Conservation (phyloP, 2,329 filamentous ascomycete genomes). For the Fusarium sp. region DNA sequence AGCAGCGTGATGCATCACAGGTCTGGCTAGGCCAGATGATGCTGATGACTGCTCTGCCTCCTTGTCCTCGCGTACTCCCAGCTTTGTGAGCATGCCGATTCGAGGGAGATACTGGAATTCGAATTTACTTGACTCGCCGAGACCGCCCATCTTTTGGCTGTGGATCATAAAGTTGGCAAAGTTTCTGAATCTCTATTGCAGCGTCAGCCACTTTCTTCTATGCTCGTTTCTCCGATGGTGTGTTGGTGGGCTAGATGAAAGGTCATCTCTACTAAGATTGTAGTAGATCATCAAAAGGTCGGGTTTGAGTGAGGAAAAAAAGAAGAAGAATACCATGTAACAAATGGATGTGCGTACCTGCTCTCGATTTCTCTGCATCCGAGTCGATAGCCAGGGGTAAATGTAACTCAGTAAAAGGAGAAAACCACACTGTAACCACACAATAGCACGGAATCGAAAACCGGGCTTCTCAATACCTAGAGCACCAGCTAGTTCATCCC, state of each 20-base stretch:
- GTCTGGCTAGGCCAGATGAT: slow-evolving; percentile 7
- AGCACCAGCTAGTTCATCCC: slow-evolving; percentile 66
- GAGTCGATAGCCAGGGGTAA: slow-evolving; percentile 49
- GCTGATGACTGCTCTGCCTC: not conserved
- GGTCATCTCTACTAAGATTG: not conserved
- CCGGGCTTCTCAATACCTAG: slow-evolving; percentile 67
- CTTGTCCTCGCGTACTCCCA: slow-evolving; percentile 39
- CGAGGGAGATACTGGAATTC: slow-evolving; percentile 75
- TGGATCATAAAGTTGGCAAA: slow-evolving; percentile 62
- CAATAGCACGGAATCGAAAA: slow-evolving; percentile 66
- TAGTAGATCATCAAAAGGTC: not conserved
- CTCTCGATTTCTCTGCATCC: slow-evolving; percentile 50
- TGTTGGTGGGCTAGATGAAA: not conserved
- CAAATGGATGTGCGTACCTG: slow-evolving; percentile 35
- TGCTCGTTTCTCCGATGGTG: not conserved
- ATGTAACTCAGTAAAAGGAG: slow-evolving; percentile 65
- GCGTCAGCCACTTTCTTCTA: slow-evolving; percentile 19
- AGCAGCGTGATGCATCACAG: slow-evolving; percentile 7
- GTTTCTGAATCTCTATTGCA: slow-evolving; percentile 41
- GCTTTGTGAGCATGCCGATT: slow-evolving; percentile 48
- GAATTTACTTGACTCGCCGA: slow-evolving; percentile 71
- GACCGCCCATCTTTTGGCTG: slow-evolving; percentile 66
- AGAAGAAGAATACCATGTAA: not conserved
- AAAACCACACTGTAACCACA: slow-evolving; percentile 72
- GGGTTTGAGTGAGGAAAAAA: not conserved